Evolutionary conservation across 2,329 filamentous ascomycete species (phyloP), one percentile per base, ranked within the genome.

Genomic region (Fusarium sambucinum): DNA sequence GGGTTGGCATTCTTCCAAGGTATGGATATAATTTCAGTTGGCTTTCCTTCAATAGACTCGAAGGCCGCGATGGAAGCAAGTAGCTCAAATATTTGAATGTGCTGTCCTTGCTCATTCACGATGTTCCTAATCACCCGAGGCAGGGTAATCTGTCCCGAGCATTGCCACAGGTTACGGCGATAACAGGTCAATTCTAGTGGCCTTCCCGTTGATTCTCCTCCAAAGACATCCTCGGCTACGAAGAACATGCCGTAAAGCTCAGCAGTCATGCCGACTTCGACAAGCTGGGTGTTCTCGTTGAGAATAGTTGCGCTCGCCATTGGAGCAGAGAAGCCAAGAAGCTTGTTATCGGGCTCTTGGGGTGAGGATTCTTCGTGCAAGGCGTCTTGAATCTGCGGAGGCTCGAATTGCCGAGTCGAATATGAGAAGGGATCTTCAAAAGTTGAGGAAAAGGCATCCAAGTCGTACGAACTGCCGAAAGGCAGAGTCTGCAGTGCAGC

Each of bases 11-110:
- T 96, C 82, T 97, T 97, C 94, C 95, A 97, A 0, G 95, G 95
- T 47, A 98, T 96, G 1, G 92, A 96, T 61, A 98, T 97, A 64
- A 98, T 97, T 80, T 97, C 96, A 8, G 96, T 95, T 1, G 89
- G 75, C 75, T 97, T 97, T 48, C 93, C 92, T 77, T 98, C 95
- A 50, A 97, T 96, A 7, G 93, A 97, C 79, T 98, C 95, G 5
- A 92, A 88, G 3, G 93, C 94, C 1, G 92, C 92, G 53, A 98
- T 93, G 35, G 91, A 90, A 23, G 96, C 89, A 63, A 93, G 91
- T 66, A 97, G 79, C 63, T 97, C 88, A 44, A 92, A 89, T 6
- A 96, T 87, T 40, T 93, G 90, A 23, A 92, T 87, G 52, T 92
- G 90, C 40, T 90, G 90, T 46, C 93, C 91, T 68, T 96, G 92